Conservation (phyloP, 768 basidiomycete species). For the Russula compacta region DNA sequence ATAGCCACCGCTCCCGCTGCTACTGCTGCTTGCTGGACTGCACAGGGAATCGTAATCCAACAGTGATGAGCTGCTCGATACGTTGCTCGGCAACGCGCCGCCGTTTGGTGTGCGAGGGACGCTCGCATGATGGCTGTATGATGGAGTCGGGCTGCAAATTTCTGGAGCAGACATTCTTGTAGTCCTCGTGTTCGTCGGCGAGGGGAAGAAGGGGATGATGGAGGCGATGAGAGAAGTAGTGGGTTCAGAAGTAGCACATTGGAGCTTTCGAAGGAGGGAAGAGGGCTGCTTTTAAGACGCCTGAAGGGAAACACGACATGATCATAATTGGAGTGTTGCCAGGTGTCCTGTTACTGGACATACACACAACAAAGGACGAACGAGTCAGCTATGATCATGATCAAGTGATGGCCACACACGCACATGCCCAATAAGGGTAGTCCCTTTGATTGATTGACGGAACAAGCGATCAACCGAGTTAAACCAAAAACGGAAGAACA, state of each 20-base stretch:
- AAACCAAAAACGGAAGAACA: constrained; percentile 10
- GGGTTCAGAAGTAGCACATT: background rate
- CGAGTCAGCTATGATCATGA: constrained; percentile 1
- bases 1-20: background rate
- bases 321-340: background rate
- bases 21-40: background rate
- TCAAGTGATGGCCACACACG: no score
- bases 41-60: background rate
- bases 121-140: background rate
- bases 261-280: background rate
- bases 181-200: background rate
- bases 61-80: background rate
- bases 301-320: background rate
- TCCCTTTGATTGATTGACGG: no score
- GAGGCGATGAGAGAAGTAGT: background rate
- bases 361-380: constrained; percentile 5
- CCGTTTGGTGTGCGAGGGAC: background rate
- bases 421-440: no score
- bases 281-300: background rate
- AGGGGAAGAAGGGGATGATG: no score
- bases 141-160: background rate
- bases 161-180: background rate
- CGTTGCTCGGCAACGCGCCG: background rate
- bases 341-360: no score
- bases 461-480: background rate